Evolutionary conservation across 1,139 yeast genomes (phyloP).

Genomic region (Hyphopichia fennica): DNA sequence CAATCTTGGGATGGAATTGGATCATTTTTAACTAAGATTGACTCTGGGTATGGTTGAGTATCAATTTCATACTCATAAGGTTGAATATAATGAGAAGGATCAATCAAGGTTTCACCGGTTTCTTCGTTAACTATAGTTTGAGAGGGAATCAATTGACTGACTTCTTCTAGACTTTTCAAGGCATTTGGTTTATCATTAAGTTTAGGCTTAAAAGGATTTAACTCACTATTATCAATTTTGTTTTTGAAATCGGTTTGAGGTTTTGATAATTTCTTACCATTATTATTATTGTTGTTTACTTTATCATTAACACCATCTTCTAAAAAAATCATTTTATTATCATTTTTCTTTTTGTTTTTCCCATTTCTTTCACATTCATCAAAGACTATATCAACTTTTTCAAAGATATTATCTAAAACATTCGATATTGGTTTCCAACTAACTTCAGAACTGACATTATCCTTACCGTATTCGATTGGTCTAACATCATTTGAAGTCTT

Average conservation of each 20-base stretch:
- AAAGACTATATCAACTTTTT: constrained; percentile 64
- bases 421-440: constrained; percentile 67
- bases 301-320: constrained; percentile 38
- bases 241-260: constrained; percentile 69
- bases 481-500: constrained; percentile 26
- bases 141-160: constrained; percentile 36
- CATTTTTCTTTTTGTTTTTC: constrained; percentile 7
- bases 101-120: constrained; percentile 31
- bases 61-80: constrained; percentile 83
- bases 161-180: constrained; percentile 53
- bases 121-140: constrained; percentile 10
- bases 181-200: constrained; percentile 72
- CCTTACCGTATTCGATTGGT: constrained; percentile 37
- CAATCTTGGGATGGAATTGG: constrained; percentile 65
- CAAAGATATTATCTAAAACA: constrained; percentile 69
- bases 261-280: constrained; percentile 50
- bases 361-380: constrained; percentile 32
- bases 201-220: constrained; percentile 74
- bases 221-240: constrained; percentile 67
- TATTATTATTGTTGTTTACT: constrained; percentile 14
- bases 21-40: constrained; percentile 45
- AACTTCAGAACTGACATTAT: constrained; percentile 24
- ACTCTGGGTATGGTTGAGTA: constrained; percentile 66
- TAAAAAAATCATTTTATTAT: constrained; percentile 42
- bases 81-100: constrained; percentile 68